Evolutionary conservation across 2,329 filamentous ascomycete genomes (phyloP).

Genomic region (Hymenoscyphus infarciens): DNA sequence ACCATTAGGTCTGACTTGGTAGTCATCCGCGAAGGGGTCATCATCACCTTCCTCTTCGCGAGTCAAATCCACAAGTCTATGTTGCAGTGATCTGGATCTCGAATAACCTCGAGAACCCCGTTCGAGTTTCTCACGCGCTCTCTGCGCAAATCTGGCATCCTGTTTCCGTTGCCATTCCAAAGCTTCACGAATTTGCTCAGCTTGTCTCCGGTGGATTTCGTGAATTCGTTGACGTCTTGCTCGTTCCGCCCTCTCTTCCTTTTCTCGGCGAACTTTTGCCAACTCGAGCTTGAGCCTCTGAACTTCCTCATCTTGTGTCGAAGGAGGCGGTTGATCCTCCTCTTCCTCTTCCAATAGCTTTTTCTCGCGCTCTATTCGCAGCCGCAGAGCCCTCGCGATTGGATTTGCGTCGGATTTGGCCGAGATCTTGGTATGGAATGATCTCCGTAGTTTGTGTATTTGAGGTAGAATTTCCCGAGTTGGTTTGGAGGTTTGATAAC

Average conservation of each 20-base stretch:
- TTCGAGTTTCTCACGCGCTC: neutral
- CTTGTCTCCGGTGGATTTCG: neutral
- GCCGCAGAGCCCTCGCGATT: neutral
- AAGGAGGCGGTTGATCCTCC: neutral
- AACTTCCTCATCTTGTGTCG: neutral
- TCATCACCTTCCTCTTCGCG: slow-evolving; percentile 2
- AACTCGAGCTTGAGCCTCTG: neutral
- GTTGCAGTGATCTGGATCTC: neutral
- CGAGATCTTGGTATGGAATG: neutral
- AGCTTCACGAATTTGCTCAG: neutral
- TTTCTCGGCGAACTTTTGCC: neutral
- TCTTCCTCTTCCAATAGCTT: neutral
- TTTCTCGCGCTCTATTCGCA: neutral
- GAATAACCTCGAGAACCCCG: neutral
- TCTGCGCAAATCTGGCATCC: neutral
- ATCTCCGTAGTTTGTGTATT: neutral
- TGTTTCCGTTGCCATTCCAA: neutral
- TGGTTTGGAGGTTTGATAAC: slow-evolving; percentile 8
- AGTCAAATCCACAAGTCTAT: neutral
- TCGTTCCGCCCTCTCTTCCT: neutral
- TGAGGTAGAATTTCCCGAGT: neutral
- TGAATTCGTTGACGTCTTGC: neutral
- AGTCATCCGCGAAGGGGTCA: slow-evolving; percentile 17
- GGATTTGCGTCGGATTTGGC: neutral
- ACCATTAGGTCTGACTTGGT: slow-evolving; percentile 1